Evolutionary conservation across 2,329 filamentous ascomycete genomes (phyloP).

Genomic region (Pleurostoma richardsiae): DNA sequence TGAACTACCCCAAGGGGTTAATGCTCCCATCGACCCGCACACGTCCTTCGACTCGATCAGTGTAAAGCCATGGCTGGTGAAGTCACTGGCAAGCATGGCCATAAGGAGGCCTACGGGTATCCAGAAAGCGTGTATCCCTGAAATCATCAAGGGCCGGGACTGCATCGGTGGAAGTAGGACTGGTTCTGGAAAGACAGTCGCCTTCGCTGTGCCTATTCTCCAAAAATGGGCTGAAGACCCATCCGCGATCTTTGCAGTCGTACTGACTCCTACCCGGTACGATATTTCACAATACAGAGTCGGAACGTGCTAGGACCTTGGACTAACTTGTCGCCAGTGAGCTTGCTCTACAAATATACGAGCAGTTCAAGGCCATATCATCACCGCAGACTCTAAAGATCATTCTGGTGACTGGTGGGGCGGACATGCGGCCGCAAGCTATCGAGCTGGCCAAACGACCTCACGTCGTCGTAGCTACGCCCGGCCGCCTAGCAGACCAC

Average conservation of each 20-base stretch:
- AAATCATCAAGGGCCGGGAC: slow-evolving; percentile 85
- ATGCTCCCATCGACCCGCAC: slow-evolving; percentile 44
- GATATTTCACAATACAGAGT: slow-evolving; percentile 2
- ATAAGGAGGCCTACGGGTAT: slow-evolving; percentile 89
- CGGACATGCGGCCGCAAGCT: slow-evolving; percentile 88
- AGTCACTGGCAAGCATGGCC: slow-evolving; percentile 66
- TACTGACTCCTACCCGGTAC: slow-evolving; percentile 81
- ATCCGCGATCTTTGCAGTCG: slow-evolving; percentile 80
- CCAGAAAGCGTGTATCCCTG: slow-evolving; percentile 87
- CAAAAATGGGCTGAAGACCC: slow-evolving; percentile 93
- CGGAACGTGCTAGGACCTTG: neutral
- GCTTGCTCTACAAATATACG: slow-evolving; percentile 90
- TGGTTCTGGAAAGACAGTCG: slow-evolving; percentile 94
- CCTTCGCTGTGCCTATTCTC: slow-evolving; percentile 90
- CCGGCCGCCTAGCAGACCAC: slow-evolving; percentile 88
- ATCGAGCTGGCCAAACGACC: slow-evolving; percentile 76
- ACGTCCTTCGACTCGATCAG: slow-evolving; percentile 67
- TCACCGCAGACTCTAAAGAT: slow-evolving; percentile 83
- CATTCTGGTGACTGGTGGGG: slow-evolving; percentile 84
- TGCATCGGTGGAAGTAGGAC: slow-evolving; percentile 94
- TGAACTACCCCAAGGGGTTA: slow-evolving; percentile 1
- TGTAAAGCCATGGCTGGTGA: slow-evolving; percentile 82
- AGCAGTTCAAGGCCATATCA: slow-evolving; percentile 92
- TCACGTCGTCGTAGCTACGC: slow-evolving; percentile 91
- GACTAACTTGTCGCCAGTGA: slow-evolving; percentile 44